Base-by-base conservation (phyloP, 768 basidiomycete species). In the Trametes gibbosa region DNA sequence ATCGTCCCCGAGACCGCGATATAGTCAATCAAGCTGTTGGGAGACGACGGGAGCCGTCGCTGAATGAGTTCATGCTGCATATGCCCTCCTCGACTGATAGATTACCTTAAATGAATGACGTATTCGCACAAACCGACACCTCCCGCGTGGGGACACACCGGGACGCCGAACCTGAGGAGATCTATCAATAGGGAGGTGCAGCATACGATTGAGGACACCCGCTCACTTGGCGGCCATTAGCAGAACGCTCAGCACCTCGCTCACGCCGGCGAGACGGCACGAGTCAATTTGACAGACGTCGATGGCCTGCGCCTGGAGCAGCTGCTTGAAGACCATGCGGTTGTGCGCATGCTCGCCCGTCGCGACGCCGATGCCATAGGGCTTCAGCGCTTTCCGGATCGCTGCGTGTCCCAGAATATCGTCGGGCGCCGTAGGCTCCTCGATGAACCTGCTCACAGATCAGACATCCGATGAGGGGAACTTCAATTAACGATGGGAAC, bases 301-400 rank as follows among this genome's bases (percentile, higher is more conserved):
- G 69, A 98, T 93, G 4, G 95, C 95, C 27, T 92, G 85, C 0
- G 86, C 86, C 66, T 94, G 92, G 13, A 98, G 79, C 7, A 97
- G 79, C 71, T 96, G 95, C 75, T 96, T 96, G 82, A 96, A 96
- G n/a, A 90, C 81, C 81, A 95, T 92, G 50, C 90, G 82, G 73
- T 96, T 96, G 71, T 97, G 93, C 1, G 91, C 93, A 66, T 96
- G 94, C 76, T 97, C 95, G 25, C 93, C 95, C 0, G 95, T 96
- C 3, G 94, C 93, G 39, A 96, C 93, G 29, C 92, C 91, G 61
- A 96, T 95, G 0, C 87, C 87, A 68, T 87, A 72, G 8, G 86
- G 86, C 66, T 86, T 86, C 41, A 96, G 78, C 8, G 82, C 90
- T 69, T 83, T 89, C 58, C 91, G 84, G 58, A 93, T 85, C 9